Evolutionary conservation across 805 yeast genomes (phyloP).

Genomic region (Wickerhamiella vanderwaltii): DNA sequence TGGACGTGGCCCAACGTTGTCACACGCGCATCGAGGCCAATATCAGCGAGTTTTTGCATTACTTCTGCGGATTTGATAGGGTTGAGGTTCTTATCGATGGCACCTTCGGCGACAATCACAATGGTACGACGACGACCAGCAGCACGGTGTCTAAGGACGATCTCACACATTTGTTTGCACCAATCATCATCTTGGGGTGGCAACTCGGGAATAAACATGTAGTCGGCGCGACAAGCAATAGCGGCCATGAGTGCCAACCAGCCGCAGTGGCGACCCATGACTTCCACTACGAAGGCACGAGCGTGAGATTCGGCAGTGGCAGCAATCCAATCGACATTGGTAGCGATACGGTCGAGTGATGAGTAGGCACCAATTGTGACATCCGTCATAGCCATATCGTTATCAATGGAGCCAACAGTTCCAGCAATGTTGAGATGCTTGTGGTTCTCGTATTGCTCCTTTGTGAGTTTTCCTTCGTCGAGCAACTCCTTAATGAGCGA

Average conservation of each 20-base stretch:
- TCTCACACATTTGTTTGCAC: slow-evolving; percentile 65
- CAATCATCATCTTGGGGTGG: slow-evolving; percentile 68
- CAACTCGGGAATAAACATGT: slow-evolving; percentile 84
- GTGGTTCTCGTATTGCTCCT: slow-evolving; percentile 48
- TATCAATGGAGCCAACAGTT: slow-evolving; percentile 91
- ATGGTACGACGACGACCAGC: slow-evolving; percentile 90
- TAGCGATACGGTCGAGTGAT: slow-evolving; percentile 82
- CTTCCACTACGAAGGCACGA: slow-evolving; percentile 94
- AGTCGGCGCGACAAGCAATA: slow-evolving; percentile 91
- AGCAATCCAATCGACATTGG: slow-evolving; percentile 90
- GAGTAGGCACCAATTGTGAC: slow-evolving; percentile 95
- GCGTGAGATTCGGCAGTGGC: slow-evolving; percentile 97
- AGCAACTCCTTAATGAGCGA: slow-evolving; percentile 63
- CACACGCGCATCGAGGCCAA: slow-evolving; percentile 88
- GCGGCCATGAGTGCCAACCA: slow-evolving; percentile 98
- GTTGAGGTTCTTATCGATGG: slow-evolving; percentile 65
- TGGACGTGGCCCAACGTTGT: slow-evolving; percentile 96
- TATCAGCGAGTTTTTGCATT: slow-evolving; percentile 63
- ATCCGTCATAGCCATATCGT: slow-evolving; percentile 96
- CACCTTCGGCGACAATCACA: slow-evolving; percentile 97
- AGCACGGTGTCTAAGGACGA: slow-evolving; percentile 66
- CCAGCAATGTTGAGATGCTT: slow-evolving; percentile 78
- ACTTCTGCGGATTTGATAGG: slow-evolving; percentile 76
- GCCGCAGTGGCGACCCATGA: slow-evolving; percentile 99
- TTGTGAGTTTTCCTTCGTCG: slow-evolving; percentile 42